Conservation (phyloP, 352 stramenopile genomes). For the Pythium aristosporum region DNA sequence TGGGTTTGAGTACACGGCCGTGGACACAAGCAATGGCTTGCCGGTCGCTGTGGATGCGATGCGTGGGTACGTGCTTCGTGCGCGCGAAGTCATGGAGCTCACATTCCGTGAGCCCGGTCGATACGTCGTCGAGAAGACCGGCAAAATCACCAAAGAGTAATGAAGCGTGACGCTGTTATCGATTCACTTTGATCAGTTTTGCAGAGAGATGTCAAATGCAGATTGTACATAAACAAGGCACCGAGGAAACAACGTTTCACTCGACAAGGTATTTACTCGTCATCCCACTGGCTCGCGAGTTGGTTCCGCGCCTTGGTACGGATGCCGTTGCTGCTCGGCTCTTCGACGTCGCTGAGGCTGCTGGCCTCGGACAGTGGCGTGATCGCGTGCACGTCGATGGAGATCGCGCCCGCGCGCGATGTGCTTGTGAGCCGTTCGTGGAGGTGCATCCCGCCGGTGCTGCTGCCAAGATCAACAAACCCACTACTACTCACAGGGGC, state of each 20-base stretch:
- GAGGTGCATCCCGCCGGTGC: background rate
- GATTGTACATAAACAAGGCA: conserved; percentile 8
- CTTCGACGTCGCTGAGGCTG: conserved; percentile 30
- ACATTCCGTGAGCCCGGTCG: conserved; percentile 42
- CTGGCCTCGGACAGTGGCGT: conserved; percentile 28
- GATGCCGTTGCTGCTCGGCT: conserved; percentile 33
- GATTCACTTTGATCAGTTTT: background rate
- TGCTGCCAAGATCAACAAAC: conserved; percentile 24
- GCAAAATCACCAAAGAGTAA: conserved; percentile 1
- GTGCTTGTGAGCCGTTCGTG: conserved; percentile 15
- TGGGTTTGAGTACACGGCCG: conserved; percentile 43
- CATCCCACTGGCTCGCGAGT: conserved; percentile 30
- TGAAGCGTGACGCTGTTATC: background rate
- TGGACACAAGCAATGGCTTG: conserved; percentile 1
- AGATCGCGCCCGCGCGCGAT: conserved; percentile 13
- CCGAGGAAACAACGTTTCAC: background rate
- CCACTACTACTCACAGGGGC: background rate
- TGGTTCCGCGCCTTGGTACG: conserved; percentile 28
- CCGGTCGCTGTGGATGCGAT: conserved; percentile 44
- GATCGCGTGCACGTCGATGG: conserved; percentile 30
- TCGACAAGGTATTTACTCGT: conserved; percentile 14
- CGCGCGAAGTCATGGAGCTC: conserved; percentile 40
- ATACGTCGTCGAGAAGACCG: conserved; percentile 43
- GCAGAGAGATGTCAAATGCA: background rate
- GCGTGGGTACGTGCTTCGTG: conserved; percentile 54